These are phyloP conservation scores for Cylindrotheca fusiformis DNA, from an alignment of 108 stramenopile species.

Conservation along the genomic window DNA sequence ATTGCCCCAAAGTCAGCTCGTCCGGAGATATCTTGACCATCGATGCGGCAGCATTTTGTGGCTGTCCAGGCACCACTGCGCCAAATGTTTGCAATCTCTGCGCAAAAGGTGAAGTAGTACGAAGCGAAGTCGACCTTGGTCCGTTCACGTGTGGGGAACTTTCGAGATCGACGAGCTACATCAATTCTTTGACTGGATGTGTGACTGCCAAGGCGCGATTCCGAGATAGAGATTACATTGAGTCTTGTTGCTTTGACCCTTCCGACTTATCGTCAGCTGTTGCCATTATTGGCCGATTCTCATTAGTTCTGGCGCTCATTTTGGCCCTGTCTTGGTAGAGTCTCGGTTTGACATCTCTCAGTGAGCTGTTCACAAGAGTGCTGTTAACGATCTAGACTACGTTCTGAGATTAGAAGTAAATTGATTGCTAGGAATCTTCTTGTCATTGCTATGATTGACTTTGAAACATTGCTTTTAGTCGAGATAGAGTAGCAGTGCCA, in stretches of 20 bases:
- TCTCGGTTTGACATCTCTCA: no score
- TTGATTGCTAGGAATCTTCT: no score
- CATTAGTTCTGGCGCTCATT: no score
- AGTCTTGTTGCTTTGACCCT: not conserved
- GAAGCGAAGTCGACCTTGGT: not conserved
- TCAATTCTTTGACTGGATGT: not conserved
- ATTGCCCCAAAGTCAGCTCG: conserved; percentile 12
- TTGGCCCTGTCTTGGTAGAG: no score
- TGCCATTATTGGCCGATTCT: no score
- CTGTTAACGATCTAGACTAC: no score
- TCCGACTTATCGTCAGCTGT: no score
- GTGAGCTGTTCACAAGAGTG: no score
- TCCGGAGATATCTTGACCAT: conserved; percentile 16
- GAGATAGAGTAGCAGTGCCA: no score
- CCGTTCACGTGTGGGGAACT: conserved; percentile 22
- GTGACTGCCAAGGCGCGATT: not conserved
- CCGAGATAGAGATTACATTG: not conserved
- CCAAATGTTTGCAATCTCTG: conserved; percentile 16
- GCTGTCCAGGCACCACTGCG: conserved; percentile 11
- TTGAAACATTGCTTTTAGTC: no score
- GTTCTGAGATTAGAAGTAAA: no score
- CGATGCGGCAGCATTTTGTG: conserved; percentile 23
- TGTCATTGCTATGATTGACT: no score
- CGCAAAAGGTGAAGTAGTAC: conserved; percentile 4
- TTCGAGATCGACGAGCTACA: conserved; percentile 16